Evolutionary conservation across 2,329 filamentous ascomycete species (phyloP), one percentile per base, ranked within the genome.

Genomic region (Passalora sequoiae): DNA sequence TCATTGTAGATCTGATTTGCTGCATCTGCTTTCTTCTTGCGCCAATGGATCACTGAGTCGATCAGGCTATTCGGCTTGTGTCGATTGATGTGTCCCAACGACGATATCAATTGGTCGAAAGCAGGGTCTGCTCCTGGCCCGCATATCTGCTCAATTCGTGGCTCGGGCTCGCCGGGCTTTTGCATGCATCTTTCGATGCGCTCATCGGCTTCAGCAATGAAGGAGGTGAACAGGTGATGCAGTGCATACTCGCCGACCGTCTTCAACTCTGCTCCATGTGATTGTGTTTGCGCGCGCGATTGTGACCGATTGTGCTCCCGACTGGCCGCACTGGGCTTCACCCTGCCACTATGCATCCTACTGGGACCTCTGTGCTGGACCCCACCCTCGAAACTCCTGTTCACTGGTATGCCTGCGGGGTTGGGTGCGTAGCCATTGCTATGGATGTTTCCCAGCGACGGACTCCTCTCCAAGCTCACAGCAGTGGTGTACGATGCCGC

Each of bases 221-320:
- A 98, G 49, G 89, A 89, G 54, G 92, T 97, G 67, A 97, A 96
- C 31, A 98, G 73, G 57, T 97, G 91, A 67, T 97, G 91, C 48
- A 98, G 73, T 15, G 92, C 92, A 76, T 95, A 97, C 71, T 98
- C 92, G 43, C 89, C 89, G n/a, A 96, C 89, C 0, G 89, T 96
- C 67, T 91, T 94, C 53, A 84, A 79, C 51, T 94, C 87, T 43
- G 80, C 76, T 38, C 35, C 43, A n/a, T n/a, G n/a, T n/a, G n/a
- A n/a, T 28, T 53, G 48, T 12, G 51, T 22, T 20, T 53, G 49
- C 31, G 49, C 83, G 46, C 74, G 66, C 27, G 75, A 77, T 53
- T 76, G 77, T 25, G 86, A 91, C 59, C 88, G 82, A 12, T 86
- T 86, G 55, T 82, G 83, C 60, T 89, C 81, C 60, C 85, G 83